Percentiles rank a stretch among this genome's conserved stretches.
These are phyloP conservation scores for Anthostomella pinea DNA, from an alignment of 2,329 filamentous ascomycete species.

Conservation along the genomic window DNA sequence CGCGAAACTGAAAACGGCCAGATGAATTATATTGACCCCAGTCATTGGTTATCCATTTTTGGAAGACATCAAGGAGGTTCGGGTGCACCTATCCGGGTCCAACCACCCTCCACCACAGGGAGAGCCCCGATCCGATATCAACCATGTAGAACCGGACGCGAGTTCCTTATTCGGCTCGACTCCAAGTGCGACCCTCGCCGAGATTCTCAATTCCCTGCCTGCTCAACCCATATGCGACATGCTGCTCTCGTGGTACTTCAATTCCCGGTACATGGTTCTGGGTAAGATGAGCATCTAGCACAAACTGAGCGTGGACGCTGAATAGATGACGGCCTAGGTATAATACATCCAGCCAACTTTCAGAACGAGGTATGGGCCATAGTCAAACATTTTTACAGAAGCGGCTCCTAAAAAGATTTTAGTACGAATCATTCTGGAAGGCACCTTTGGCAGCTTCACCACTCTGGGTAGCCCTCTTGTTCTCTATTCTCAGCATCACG, in stretches of 20 bases:
- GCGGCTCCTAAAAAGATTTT: not conserved
- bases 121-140: not conserved
- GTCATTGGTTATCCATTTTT: constrained; percentile 36
- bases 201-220: constrained; percentile 22
- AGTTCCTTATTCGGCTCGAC: constrained; percentile 5
- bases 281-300: constrained; percentile 13
- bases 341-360: constrained; percentile 30
- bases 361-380: constrained; percentile 26
- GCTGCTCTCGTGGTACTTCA: constrained; percentile 32
- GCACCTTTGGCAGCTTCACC: constrained; percentile 28
- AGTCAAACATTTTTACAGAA: not conserved
- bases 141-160: constrained; percentile 7
- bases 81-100: constrained; percentile 27
- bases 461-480: constrained; percentile 39
- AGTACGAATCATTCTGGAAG: constrained; percentile 38
- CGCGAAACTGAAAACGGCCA: constrained; percentile 13
- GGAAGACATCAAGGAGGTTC: constrained; percentile 33
- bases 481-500: constrained; percentile 34
- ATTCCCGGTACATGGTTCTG: constrained; percentile 22
- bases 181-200: constrained; percentile 5
- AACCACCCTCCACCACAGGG: constrained; percentile 5
- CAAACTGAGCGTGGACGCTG: not conserved
- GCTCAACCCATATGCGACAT: constrained; percentile 27
- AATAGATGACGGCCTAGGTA: too few relatives aligned
- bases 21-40: constrained; percentile 31